phyloP scores from a whole-genome alignment of 495 filamentous ascomycete genomes.

The Penicillium salamii region DNA sequence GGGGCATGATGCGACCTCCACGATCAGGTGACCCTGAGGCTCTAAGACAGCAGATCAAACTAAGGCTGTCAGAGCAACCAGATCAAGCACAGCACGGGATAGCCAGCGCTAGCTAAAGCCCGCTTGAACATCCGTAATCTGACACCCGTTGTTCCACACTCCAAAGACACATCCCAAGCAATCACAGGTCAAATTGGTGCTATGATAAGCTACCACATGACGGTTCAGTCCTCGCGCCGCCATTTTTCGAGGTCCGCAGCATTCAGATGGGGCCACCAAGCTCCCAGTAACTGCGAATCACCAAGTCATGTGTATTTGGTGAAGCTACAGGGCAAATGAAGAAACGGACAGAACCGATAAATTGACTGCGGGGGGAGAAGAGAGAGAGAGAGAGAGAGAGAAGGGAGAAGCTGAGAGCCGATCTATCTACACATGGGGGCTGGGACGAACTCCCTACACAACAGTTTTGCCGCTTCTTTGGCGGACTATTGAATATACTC shows the following conservation, averaged over 20 bases:
- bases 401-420: too few relatives aligned
- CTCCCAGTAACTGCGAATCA: neutral
- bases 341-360: too few relatives aligned
- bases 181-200: neutral
- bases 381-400: too few relatives aligned
- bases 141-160: neutral
- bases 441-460: too few relatives aligned
- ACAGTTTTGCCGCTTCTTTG: too few relatives aligned
- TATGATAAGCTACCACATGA: neutral
- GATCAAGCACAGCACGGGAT: conserved; percentile 1
- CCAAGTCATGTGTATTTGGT: conserved; percentile 10
- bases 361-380: too few relatives aligned
- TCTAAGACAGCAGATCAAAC: neutral
- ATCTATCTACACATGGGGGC: too few relatives aligned
- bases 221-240: neutral
- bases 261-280: conserved; percentile 1
- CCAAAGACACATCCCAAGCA: neutral
- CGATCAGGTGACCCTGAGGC: neutral
- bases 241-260: neutral
- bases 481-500: too few relatives aligned
- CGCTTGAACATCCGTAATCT: neutral
- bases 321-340: too few relatives aligned
- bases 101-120: too few relatives aligned
- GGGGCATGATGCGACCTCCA: too few relatives aligned
- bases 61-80: neutral